phyloP scores from a whole-genome alignment of 1,284 basidiomycete genomes.

The Apiotrichum laibachii region DNA sequence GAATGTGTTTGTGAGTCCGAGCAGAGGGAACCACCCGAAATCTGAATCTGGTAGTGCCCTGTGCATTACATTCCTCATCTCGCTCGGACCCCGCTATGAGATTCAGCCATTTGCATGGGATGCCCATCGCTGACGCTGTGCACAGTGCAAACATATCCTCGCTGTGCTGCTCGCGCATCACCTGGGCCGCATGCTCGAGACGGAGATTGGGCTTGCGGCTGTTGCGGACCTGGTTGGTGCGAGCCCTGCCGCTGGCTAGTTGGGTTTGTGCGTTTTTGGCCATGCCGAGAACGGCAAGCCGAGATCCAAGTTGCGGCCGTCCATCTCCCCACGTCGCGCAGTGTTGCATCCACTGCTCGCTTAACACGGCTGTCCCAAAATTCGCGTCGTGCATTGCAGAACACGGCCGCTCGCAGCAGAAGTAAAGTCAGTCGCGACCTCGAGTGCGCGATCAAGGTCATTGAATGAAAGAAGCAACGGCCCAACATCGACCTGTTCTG shows the following conservation, averaged over 20 bases:
- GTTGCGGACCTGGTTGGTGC: conserved; percentile 32
- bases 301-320: no score
- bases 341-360: no score
- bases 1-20: conserved; percentile 33
- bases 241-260: neutral
- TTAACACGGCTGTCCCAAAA: no score
- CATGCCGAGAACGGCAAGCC: neutral
- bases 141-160: conserved; percentile 47
- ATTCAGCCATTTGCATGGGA: neutral
- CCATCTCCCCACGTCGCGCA: no score
- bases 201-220: conserved; percentile 26
- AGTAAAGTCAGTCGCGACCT: no score
- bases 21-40: neutral
- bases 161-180: conserved; percentile 37
- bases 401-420: no score
- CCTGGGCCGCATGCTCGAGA: conserved; percentile 27
- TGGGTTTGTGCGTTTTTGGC: neutral
- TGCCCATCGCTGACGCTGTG: neutral
- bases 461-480: no score
- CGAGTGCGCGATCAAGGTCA: no score
- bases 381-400: no score
- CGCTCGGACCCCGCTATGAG: neutral
- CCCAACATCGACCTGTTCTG: no score
- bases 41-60: neutral
- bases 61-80: neutral